Base-by-base conservation (phyloP, 2,329 filamentous ascomycete species). In the Neospermospora avenae region DNA sequence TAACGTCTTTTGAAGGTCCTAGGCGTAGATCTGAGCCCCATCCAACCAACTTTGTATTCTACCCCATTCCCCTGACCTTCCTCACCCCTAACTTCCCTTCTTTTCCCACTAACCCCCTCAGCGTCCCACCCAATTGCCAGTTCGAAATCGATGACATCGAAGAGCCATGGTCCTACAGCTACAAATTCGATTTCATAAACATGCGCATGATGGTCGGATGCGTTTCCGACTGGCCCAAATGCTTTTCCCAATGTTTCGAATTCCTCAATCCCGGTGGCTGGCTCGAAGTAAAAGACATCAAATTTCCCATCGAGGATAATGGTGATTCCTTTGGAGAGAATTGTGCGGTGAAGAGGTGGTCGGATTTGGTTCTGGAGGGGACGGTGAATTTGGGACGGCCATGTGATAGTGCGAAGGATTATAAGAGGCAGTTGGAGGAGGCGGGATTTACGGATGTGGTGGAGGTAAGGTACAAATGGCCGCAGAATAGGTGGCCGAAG, bases 71-170 rank as follows among this genome's bases (percentile, higher is more conserved):
- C 16, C 10, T 20, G 8, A 20, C 2, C n/a, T 34, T 3, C 3
- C 7, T 13, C 3, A 1, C n/a, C 3, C 18, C 11, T 10, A 34
- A n/a, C n/a, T n/a, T n/a, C n/a, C n/a, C n/a, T n/a, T n/a, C n/a
- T n/a, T n/a, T n/a, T n/a, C n/a, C n/a, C 37, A 13, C 46, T 49
- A 11, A 49, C 7, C n/a, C 11, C 7, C 14, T 13, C 16, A 49
- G 79, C 71, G 77, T 85, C 7, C 84, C 84, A 1, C 75, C 77
- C 42, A 88, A 88, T 66, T 81, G 84, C 61, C 77, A 80, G 55
- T 88, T 88, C 65, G 77, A 85, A 51, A 80, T 88, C 48, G 85
- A 88, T 67, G 85, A 89, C 67, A 81, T 81, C 45, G 82, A 84
- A 67, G 76, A 81, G n/a, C 66, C 70, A 37, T 77, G 75, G 74